phyloP scores from a whole-genome alignment of 768 basidiomycete genomes.

The Podaxis pistillaris region DNA sequence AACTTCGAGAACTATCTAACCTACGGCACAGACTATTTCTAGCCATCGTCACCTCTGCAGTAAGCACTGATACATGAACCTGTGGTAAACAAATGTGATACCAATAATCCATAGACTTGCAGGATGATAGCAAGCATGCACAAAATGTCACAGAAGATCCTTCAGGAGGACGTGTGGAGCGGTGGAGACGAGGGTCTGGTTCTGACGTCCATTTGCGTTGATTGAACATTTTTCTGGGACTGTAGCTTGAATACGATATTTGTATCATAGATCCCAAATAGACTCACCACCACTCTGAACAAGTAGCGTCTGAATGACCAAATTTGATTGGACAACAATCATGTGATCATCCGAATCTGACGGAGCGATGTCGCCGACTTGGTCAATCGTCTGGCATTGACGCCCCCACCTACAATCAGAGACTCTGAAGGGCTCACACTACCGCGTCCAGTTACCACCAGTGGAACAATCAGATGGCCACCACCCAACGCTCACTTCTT shows the following conservation, averaged over 20 bases:
- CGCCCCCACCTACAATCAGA: neutral
- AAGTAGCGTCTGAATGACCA: too few species aligned
- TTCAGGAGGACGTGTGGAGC: neutral
- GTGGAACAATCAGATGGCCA: neutral
- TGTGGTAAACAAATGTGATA: neutral
- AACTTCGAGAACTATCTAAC: neutral
- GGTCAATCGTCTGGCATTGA: neutral
- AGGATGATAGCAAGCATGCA: constrained; percentile 15
- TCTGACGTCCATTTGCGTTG: neutral
- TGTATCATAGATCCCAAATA: too few species aligned
- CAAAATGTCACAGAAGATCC: neutral
- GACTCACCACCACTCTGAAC: too few species aligned
- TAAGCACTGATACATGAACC: neutral
- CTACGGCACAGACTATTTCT: constrained; percentile 1
- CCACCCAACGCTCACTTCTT: neutral
- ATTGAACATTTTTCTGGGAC: neutral
- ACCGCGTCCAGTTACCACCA: neutral
- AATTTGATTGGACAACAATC: neutral
- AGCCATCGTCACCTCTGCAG: constrained; percentile 10
- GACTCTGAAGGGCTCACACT: neutral
- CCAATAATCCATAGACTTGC: constrained; percentile 1
- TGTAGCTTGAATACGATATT: too few species aligned
- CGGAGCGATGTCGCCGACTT: too few species aligned
- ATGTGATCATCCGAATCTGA: neutral
- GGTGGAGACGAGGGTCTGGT: neutral